Percentiles rank a stretch among this genome's conserved stretches.
Conservation (phyloP, 208 protist genomes). For the Leishmania braziliensis region DNA sequence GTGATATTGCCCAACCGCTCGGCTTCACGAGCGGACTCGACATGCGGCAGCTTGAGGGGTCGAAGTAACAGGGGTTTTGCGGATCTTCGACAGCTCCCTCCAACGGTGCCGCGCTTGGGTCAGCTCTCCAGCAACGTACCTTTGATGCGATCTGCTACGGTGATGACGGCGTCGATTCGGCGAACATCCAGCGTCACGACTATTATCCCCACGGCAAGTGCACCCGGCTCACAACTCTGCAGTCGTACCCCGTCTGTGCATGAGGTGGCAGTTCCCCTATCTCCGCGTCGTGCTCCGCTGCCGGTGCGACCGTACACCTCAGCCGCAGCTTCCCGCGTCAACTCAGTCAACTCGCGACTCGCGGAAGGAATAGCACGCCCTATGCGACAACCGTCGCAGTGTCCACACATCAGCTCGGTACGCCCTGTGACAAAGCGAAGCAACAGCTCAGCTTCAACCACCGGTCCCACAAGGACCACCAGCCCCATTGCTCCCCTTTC, state of each 20-base stretch:
- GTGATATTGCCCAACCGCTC: not conserved
- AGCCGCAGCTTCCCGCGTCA: constrained; percentile 33
- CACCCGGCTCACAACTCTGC: constrained; percentile 4
- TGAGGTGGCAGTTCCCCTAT: not conserved
- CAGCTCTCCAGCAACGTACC: not conserved
- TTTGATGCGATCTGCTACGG: not conserved
- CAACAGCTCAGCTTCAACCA: not conserved
- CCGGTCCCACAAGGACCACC: not conserved
- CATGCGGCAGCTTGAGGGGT: constrained; percentile 24
- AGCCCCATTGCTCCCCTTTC: not conserved
- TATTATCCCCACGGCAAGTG: not conserved
- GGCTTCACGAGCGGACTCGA: constrained; percentile 12
- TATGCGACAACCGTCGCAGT: not conserved
- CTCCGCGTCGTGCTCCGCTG: not conserved
- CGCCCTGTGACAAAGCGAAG: constrained; percentile 1
- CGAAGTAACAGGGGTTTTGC: constrained; percentile 14
- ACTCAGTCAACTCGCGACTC: constrained; percentile 39
- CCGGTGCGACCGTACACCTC: constrained; percentile 18
- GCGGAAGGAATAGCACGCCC: not conserved
- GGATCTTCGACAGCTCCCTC: constrained; percentile 7
- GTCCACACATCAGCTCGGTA: not conserved
- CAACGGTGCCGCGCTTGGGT: constrained; percentile 12
- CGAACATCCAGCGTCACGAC: not conserved
- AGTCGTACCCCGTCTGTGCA: constrained; percentile 17
- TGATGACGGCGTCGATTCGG: not conserved